phyloP scores from a whole-genome alignment of 768 basidiomycete species.

The Pleurotus pulmonarius region DNA sequence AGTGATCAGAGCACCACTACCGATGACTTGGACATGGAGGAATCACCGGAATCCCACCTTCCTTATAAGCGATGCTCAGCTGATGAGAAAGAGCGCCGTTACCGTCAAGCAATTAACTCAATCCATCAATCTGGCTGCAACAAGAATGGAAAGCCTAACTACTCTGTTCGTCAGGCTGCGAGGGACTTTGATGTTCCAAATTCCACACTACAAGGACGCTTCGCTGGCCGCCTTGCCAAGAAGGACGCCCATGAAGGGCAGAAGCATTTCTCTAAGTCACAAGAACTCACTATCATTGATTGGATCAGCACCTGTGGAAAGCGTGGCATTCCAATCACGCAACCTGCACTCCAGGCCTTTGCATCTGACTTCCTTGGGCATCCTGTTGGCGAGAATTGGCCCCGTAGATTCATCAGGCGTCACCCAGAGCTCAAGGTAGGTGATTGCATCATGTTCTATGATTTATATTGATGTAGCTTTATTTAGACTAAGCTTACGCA shows the following conservation, averaged over 20 bases:
- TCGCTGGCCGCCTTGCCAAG: conserved; percentile 11
- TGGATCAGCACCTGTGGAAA: conserved; percentile 20
- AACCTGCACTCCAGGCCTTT: conserved; percentile 10
- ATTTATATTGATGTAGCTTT: conserved; percentile 11
- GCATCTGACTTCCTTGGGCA: conserved; percentile 15
- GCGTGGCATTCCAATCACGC: conserved; percentile 18
- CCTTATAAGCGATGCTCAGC: background rate
- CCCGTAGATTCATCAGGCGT: background rate
- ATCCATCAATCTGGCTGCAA: conserved; percentile 3
- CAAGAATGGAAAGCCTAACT: conserved; percentile 6
- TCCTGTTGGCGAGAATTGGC: conserved; percentile 11
- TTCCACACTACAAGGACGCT: conserved; percentile 11
- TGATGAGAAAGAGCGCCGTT: conserved; percentile 10
- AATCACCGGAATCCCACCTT: background rate
- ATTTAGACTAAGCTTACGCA: conserved; percentile 13
- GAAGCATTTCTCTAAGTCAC: conserved; percentile 13
- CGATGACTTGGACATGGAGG: background rate
- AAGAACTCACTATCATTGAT: conserved; percentile 19
- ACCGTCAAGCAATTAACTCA: conserved; percentile 12
- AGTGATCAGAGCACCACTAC: background rate
- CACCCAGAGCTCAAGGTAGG: conserved; percentile 6
- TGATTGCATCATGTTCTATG: conserved; percentile 16
- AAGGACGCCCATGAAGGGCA: conserved; percentile 15
- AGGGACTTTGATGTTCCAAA: conserved; percentile 14
- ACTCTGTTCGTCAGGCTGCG: conserved; percentile 16